A percentile compares a stretch with the other conserved stretches of the same genome.
phyloP scores from a whole-genome alignment of 306 rosid species.

The Trifolium dubium region DNA sequence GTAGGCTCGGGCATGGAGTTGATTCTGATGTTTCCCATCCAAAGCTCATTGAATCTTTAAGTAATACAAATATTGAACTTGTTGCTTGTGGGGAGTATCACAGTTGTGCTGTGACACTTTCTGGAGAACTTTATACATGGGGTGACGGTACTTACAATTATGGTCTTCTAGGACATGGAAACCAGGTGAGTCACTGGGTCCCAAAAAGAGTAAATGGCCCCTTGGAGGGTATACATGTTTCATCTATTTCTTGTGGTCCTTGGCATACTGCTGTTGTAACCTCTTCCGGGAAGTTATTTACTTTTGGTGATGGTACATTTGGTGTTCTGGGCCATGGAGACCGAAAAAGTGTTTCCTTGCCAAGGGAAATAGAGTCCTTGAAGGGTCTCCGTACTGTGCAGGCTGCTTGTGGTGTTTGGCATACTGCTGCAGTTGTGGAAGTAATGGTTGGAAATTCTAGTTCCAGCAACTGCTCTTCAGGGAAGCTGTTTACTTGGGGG shows the following conservation, averaged over 20 bases:
- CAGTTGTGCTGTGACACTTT: conserved; percentile 90
- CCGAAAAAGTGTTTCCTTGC: conserved; percentile 71
- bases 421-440: conserved; percentile 98
- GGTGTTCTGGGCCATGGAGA: conserved; percentile 97
- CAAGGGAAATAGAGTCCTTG: conserved; percentile 93
- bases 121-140: conserved; percentile 97
- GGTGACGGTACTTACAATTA: conserved; percentile 91
- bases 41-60: conserved; percentile 83
- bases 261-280: conserved; percentile 98
- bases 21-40: conserved; percentile 86
- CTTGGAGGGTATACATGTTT: conserved; percentile 90
- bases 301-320: conserved; percentile 45
- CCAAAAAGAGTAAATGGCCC: conserved; percentile 95
- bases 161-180: conserved; percentile 95
- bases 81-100: conserved; percentile 99
- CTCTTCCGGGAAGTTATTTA: conserved; percentile 91
- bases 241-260: conserved; percentile 94
- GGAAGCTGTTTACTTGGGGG: conserved; percentile 98
- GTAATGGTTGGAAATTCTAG: conserved; percentile 94
- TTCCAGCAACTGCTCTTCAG: conserved; percentile 93
- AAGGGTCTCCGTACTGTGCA: conserved; percentile 96
- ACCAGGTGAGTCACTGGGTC: conserved; percentile 97
- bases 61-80: conserved; percentile 84
- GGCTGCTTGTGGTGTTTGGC: conserved; percentile 99
- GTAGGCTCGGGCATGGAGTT: conserved; percentile 98